These are phyloP conservation scores for Solanum dulcamara DNA, from an alignment of 257 asterid species.

Conservation along the genomic window DNA sequence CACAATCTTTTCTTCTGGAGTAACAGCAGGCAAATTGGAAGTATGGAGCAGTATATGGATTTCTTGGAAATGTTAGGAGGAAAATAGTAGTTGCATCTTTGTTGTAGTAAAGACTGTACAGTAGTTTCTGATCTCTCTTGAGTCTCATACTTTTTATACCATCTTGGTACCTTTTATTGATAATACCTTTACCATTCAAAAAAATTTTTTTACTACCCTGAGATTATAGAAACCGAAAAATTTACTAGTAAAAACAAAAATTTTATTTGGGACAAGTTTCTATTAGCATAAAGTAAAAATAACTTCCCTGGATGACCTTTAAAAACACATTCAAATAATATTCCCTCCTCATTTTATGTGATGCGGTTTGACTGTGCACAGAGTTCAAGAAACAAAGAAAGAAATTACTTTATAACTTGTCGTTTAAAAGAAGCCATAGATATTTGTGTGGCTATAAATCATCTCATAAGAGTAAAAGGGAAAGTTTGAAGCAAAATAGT, in stretches of 20 bases:
- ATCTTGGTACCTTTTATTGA: not conserved
- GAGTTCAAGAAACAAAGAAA: not conserved
- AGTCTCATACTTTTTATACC: not conserved
- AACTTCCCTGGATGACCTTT: not conserved
- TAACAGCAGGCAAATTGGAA: not conserved
- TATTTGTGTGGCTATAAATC: not conserved
- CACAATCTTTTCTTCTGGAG: not conserved
- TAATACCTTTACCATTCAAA: not conserved
- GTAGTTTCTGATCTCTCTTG: not conserved
- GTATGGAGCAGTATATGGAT: not conserved
- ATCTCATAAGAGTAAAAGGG: not conserved
- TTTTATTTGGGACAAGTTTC: not conserved
- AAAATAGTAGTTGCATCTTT: not conserved
- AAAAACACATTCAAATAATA: not conserved
- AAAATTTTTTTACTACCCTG: not conserved
- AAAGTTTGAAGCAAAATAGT: not conserved
- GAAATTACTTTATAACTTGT: not conserved
- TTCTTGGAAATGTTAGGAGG: not conserved
- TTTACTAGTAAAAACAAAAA: not conserved
- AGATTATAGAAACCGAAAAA: not conserved
- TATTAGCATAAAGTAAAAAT: not conserved
- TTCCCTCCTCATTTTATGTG: not conserved
- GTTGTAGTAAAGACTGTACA: not conserved
- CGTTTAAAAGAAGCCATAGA: not conserved
- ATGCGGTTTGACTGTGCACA: not conserved